phyloP scores from a whole-genome alignment of 2,329 filamentous ascomycete genomes.

The Cladosporium sp. region DNA sequence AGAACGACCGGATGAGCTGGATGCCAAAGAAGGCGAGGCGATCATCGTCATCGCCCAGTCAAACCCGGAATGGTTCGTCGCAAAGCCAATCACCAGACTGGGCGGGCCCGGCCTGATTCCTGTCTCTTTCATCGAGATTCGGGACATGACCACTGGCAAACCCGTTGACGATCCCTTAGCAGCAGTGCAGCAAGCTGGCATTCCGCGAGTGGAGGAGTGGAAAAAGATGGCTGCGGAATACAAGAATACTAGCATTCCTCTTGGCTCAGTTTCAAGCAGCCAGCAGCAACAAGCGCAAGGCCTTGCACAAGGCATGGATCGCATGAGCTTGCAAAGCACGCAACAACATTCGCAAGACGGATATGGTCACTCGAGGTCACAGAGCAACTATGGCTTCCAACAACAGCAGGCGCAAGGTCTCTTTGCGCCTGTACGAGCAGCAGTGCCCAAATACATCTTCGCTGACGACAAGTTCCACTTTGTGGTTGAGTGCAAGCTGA shows the following conservation, averaged over 20 bases:
- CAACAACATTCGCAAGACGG: constrained; percentile 16
- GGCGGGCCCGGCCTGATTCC: constrained; percentile 93
- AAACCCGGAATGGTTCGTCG: constrained; percentile 98
- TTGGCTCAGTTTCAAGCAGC: constrained; percentile 68
- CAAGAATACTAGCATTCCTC: constrained; percentile 96
- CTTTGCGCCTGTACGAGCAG: constrained; percentile 73
- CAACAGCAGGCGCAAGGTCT: constrained; percentile 43
- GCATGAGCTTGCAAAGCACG: constrained; percentile 61
- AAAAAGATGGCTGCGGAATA: constrained; percentile 99
- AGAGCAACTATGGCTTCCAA: constrained; percentile 32
- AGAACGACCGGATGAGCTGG: constrained; percentile 90
- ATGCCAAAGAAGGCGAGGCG: constrained; percentile 89
- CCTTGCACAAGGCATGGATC: constrained; percentile 59
- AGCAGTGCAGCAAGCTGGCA: constrained; percentile 80
- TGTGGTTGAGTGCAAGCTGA: constrained; percentile 84
- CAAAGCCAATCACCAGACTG: constrained; percentile 96
- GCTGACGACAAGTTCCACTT: constrained; percentile 99
- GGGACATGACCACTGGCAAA: constrained; percentile 85
- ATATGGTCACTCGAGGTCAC: constrained; percentile 27
- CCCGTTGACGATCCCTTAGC: constrained; percentile 77
- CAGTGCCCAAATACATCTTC: constrained; percentile 89
- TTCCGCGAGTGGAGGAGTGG: constrained; percentile 96
- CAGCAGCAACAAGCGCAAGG: constrained; percentile 24
- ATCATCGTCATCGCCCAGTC: constrained; percentile 99
- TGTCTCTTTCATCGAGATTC: constrained; percentile 92